Base-by-base conservation (phyloP, 129 eudicot genomes). In the Pseudognaphalium luteoalbum region DNA sequence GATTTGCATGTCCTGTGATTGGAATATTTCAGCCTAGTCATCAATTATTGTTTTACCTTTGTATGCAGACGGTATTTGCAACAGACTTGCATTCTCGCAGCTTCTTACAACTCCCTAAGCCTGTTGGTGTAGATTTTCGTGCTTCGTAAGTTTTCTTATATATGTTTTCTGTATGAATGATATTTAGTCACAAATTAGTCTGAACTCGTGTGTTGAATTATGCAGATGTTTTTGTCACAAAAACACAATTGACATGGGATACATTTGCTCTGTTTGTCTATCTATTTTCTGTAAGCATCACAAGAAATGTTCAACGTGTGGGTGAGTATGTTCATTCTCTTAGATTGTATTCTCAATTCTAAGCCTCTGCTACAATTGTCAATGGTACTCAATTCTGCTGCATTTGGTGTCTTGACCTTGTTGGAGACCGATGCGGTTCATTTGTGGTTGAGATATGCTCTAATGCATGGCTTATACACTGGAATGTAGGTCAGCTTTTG, bases 191-290 rank as follows among this genome's bases (percentile, higher is more conserved):
- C 52, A 25, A 16, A 42, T 12, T 71, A 52, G 30, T 50, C 64
- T 20, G 42, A 75, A 60, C 44, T 74, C 6, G n/a, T 74, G 62
- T 44, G n/a, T 41, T 47, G 61, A 44, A 63, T 21, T 12, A 11
- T 79, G 71, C 94, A 93, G 98, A 84, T 93, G 98, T 71, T 93
- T 93, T 84, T 93, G 98, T 83, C 98, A 93, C 86, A 93, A 93
- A 70, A 90, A 69, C 61, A 93, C 98, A 22, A 93, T 93, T 30
- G 96, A 93, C 73, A 90, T 88, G 97, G 98, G 98, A 37, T 93
- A 85, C 85, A 93, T 93, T 77, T 93, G 98, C 81, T 93, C 98
- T 39, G 98, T 90, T 63, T 93, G 98, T 72, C 78, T 93, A 69
- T 93, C 98, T 28, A 93, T 93, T 77, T 93, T 90, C 78, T 93